Conservation (phyloP, 73 alveolate genomes). For the Tetrahymena borealis region DNA sequence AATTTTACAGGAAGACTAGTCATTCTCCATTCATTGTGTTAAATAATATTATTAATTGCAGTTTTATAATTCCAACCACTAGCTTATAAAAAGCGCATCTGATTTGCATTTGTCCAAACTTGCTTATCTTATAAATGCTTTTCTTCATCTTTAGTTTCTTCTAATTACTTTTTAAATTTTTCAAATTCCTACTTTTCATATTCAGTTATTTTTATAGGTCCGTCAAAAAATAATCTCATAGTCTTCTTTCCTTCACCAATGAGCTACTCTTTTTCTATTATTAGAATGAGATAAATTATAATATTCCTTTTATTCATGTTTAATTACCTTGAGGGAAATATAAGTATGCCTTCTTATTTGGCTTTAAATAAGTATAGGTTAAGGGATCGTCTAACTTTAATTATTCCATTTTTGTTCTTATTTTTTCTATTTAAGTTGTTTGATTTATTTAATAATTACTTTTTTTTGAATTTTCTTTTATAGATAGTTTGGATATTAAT, state of each 20-base stretch:
- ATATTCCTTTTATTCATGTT: background rate
- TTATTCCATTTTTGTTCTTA: background rate
- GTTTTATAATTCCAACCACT: background rate
- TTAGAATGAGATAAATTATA: background rate
- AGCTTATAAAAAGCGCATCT: background rate
- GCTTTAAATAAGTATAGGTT: background rate
- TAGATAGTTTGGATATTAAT: too few species aligned
- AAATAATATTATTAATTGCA: background rate
- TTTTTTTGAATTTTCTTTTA: background rate
- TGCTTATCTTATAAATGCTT: background rate
- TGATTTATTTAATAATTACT: background rate
- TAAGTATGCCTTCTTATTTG: background rate
- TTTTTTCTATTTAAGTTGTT: background rate
- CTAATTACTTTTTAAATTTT: background rate
- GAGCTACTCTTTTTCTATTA: background rate
- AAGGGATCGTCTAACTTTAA: background rate
- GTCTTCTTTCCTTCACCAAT: background rate
- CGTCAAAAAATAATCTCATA: background rate
- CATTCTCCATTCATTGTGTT: conserved; percentile 11
- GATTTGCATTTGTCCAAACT: background rate
- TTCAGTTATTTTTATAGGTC: background rate
- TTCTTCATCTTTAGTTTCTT: background rate
- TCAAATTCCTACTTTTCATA: background rate
- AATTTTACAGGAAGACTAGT: conserved; percentile 7
- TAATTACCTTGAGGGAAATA: background rate